phyloP scores from a whole-genome alignment of 2,329 filamentous ascomycete species.

The Pseudogymnoascus sp. region DNA sequence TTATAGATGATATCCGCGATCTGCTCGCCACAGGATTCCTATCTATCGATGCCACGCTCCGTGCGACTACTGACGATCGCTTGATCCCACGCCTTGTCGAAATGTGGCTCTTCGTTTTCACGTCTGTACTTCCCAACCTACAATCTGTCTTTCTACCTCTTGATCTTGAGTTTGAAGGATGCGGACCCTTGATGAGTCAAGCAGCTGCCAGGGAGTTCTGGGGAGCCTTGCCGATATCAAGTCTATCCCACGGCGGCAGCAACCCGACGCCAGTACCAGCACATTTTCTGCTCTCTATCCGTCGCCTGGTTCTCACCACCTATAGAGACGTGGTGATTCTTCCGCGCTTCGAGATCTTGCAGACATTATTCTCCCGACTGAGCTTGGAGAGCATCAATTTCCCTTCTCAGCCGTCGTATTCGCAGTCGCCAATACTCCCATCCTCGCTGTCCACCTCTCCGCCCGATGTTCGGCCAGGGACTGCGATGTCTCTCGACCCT shows the following conservation, averaged over 20 bases:
- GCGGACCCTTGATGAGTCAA: conserved; percentile 65
- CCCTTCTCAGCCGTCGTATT: conserved; percentile 31
- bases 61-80: conserved; percentile 70
- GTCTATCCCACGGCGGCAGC: conserved; percentile 34
- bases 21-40: conserved; percentile 73
- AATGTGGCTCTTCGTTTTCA: conserved; percentile 90
- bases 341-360: conserved; percentile 79
- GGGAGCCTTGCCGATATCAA: conserved; percentile 54
- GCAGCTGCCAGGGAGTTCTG: conserved; percentile 86
- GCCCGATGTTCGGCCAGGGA: conserved; percentile 54
- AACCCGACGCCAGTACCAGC: conserved; percentile 32
- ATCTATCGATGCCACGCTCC: conserved; percentile 75
- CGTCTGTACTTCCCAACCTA: conserved; percentile 81
- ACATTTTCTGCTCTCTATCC: conserved; percentile 62
- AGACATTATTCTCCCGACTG: conserved; percentile 81
- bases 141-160: conserved; percentile 91
- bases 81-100: conserved; percentile 88
- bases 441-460: conserved; percentile 38
- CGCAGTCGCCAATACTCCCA: conserved; percentile 36
- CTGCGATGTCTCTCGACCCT: conserved; percentile 66
- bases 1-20: conserved; percentile 70
- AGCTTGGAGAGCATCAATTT: conserved; percentile 64
- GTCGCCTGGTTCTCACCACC: conserved; percentile 76
- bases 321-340: conserved; percentile 87
- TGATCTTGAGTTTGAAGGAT: conserved; percentile 85